These are phyloP conservation scores for Basidiobolus meristosporus DNA, from an alignment of 371 early-diverging fungal genomes.

Conservation along the genomic window DNA sequence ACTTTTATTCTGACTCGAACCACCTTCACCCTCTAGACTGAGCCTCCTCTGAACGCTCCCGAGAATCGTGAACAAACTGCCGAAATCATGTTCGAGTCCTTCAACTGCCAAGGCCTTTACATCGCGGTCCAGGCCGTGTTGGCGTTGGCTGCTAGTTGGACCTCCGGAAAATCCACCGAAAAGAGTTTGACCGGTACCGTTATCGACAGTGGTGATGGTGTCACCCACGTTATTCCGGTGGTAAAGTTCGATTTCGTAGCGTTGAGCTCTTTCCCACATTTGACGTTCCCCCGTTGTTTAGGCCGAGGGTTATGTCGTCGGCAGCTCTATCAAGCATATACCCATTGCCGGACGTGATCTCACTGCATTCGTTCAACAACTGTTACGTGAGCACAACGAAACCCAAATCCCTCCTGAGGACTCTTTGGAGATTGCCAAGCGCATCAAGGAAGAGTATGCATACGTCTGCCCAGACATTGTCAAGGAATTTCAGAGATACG, in stretches of 20 bases:
- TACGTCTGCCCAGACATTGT: slow-evolving; percentile 94
- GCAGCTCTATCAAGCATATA: slow-evolving; percentile 90
- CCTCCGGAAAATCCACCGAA: slow-evolving; percentile 48
- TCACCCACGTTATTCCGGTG: slow-evolving; percentile 96
- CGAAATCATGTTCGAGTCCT: slow-evolving; percentile 84
- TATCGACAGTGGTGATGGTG: slow-evolving; percentile 95
- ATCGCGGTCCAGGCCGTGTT: slow-evolving; percentile 89
- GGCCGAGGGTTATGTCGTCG: slow-evolving; percentile 96
- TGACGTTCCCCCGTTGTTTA: slow-evolving; percentile 6
- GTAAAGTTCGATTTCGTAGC: slow-evolving; percentile 16
- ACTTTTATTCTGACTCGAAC: no score
- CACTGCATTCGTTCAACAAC: slow-evolving; percentile 89
- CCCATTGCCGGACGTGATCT: slow-evolving; percentile 96
- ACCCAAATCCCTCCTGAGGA: slow-evolving; percentile 89
- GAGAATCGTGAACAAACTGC: slow-evolving; percentile 88
- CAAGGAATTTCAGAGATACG: slow-evolving; percentile 87
- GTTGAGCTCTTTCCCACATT: background rate
- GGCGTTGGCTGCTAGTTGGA: slow-evolving; percentile 80
- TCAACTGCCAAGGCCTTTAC: slow-evolving; percentile 75
- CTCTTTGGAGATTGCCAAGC: slow-evolving; percentile 78
- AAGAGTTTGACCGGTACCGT: slow-evolving; percentile 92
- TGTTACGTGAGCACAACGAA: slow-evolving; percentile 87
- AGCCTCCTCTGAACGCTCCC: slow-evolving; percentile 80
- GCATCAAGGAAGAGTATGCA: slow-evolving; percentile 89
- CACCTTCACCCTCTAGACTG: slow-evolving; percentile 27